phyloP scores from a whole-genome alignment of 495 filamentous ascomycete species.

The Thermochaetoides thermophila region DNA sequence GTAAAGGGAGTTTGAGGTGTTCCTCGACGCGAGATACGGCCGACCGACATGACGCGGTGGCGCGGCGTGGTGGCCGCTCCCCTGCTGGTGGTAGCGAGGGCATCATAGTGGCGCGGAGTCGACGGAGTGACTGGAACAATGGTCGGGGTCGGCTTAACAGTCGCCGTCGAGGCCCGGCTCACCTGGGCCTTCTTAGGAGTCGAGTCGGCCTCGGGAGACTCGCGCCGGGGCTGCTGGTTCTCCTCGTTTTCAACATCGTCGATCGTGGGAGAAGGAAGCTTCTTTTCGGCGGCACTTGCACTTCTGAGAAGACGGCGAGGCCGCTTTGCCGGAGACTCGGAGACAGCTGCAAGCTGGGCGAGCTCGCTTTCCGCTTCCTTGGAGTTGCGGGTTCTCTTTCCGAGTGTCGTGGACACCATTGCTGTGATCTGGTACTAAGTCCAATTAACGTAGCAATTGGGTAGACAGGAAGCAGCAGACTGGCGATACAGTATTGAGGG shows the following conservation, averaged over 20 bases:
- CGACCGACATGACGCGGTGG: conserved; percentile 35
- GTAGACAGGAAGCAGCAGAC: no score
- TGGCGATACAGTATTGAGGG: no score
- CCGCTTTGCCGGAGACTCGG: conserved; percentile 40
- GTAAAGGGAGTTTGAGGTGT: conserved; percentile 49
- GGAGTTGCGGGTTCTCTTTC: conserved; percentile 55
- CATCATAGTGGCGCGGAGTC: conserved; percentile 43
- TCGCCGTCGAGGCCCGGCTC: conserved; percentile 6
- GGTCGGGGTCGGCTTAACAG: conserved; percentile 1
- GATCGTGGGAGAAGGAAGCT: conserved; percentile 32
- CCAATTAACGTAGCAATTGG: conserved; percentile 13
- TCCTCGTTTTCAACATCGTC: conserved; percentile 23
- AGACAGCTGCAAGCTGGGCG: not conserved
- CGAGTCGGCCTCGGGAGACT: conserved; percentile 9
- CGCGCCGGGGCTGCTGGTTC: conserved; percentile 10
- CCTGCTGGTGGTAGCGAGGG: conserved; percentile 26
- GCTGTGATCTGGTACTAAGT: conserved; percentile 8
- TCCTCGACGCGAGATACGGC: conserved; percentile 35
- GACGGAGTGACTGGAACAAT: conserved; percentile 46
- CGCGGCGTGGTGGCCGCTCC: conserved; percentile 34
- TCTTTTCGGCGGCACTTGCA: conserved; percentile 22
- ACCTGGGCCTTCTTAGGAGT: conserved; percentile 17
- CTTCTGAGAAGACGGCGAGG: conserved; percentile 35
- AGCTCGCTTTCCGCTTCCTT: conserved; percentile 23
- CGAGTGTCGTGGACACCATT: conserved; percentile 53